Evolutionary conservation across 2,329 filamentous ascomycete species (phyloP).

Genomic region (Metarhizium robertsii): DNA sequence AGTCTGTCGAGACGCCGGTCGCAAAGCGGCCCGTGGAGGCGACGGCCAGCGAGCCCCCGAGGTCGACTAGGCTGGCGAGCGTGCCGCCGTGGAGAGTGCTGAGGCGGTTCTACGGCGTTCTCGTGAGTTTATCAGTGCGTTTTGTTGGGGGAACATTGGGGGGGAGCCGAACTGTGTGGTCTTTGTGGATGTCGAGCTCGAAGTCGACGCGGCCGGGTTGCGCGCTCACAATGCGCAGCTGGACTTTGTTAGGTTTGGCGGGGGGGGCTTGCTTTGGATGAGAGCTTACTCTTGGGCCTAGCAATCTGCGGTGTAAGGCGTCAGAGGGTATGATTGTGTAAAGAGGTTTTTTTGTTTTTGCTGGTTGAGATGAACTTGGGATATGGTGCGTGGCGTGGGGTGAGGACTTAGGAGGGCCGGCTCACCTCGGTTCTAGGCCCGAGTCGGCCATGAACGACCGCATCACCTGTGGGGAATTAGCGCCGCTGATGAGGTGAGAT

Average conservation of each 20-base stretch:
- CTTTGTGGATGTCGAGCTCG: slow-evolving; percentile 62
- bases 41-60: slow-evolving; percentile 56
- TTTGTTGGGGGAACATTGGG: neutral
- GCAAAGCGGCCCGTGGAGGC: slow-evolving; percentile 54
- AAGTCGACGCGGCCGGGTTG: slow-evolving; percentile 62
- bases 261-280: neutral
- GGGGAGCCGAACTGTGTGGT: slow-evolving; percentile 57
- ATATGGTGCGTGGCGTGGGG: too few relatives aligned
- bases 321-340: neutral
- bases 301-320: slow-evolving; percentile 12
- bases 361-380: too few relatives aligned
- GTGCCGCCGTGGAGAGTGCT: slow-evolving; percentile 71
- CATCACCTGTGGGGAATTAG: slow-evolving; percentile 50
- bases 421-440: slow-evolving; percentile 77
- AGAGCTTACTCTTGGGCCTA: slow-evolving; percentile 17
- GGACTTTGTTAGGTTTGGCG: neutral
- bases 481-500: neutral
- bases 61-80: slow-evolving; percentile 64
- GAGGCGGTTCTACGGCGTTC: slow-evolving; percentile 53
- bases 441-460: slow-evolving; percentile 80
- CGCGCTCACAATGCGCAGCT: slow-evolving; percentile 61
- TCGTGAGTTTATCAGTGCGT: too few relatives aligned
- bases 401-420: neutral
- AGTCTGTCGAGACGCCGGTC: slow-evolving; percentile 56
- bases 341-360: too few relatives aligned